A percentile compares a stretch with the other conserved stretches of the same genome.
Evolutionary conservation across 2,329 filamentous ascomycete species (phyloP).

Genomic region (Paecilomyces niveus): DNA sequence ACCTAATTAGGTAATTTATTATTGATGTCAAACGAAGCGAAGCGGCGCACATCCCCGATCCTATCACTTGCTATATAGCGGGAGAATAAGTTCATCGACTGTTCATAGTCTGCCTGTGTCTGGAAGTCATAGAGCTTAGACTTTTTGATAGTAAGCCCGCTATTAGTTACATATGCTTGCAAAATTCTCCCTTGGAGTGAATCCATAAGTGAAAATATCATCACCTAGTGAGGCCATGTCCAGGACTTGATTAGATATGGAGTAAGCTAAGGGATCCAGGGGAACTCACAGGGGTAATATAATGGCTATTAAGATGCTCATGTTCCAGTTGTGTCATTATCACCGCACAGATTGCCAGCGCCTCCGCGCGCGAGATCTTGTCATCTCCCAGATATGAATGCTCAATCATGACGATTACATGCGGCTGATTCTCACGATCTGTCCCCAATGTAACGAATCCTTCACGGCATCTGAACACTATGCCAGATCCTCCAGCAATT

Average conservation of each 20-base stretch:
- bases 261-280: neutral
- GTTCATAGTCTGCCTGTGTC: neutral
- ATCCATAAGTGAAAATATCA: neutral
- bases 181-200: neutral
- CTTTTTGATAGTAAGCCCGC: neutral
- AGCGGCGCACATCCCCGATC: neutral
- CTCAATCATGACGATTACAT: neutral
- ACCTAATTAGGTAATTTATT: too few relatives aligned
- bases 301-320: neutral
- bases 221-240: neutral
- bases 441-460: neutral
- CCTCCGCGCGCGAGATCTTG: neutral
- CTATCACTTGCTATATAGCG: neutral
- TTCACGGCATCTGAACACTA: neutral
- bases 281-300: neutral
- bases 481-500: neutral
- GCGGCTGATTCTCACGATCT: neutral
- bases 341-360: neutral
- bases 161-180: neutral
- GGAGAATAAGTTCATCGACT: neutral
- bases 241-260: neutral
- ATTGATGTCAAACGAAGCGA: too few relatives aligned
- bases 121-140: neutral
- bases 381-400: neutral
- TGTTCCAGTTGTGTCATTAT: conserved; percentile 1